phyloP scores from a whole-genome alignment of 2,329 filamentous ascomycete species.

The Apiospora pterosperma region DNA sequence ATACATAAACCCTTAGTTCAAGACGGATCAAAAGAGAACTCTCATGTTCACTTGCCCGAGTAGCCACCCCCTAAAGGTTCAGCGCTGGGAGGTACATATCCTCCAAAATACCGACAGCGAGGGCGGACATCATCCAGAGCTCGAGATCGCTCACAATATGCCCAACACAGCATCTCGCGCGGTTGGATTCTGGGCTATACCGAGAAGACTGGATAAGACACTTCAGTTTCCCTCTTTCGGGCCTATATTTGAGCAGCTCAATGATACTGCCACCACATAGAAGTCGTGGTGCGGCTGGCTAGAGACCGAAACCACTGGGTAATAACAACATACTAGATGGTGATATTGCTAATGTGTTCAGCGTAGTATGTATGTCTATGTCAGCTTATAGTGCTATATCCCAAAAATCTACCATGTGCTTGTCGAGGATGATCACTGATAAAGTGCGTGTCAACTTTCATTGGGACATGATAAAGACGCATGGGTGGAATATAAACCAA shows the following conservation, averaged over 20 bases:
- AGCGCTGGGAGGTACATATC: not conserved
- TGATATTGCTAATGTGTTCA: too few species aligned
- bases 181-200: slow-evolving; percentile 5
- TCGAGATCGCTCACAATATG: not conserved
- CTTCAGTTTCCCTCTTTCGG: slow-evolving; percentile 7
- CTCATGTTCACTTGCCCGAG: not conserved
- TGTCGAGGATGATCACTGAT: not conserved
- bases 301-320: too few species aligned
- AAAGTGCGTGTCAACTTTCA: not conserved
- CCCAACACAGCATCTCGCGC: not conserved
- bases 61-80: not conserved
- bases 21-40: slow-evolving; percentile 1
- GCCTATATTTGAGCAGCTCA: slow-evolving; percentile 5
- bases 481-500: not conserved
- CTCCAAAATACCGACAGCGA: not conserved
- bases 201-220: not conserved
- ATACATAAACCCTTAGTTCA: not conserved
- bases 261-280: not conserved
- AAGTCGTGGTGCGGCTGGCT: too few species aligned
- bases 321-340: too few species aligned
- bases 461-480: too few species aligned
- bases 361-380: too few species aligned
- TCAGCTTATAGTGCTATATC: too few species aligned
- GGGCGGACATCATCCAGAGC: not conserved
- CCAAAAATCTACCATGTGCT: not conserved